Evolutionary conservation across 331 rosid species (phyloP), one percentile per base, ranked within the genome.

Genomic region (Acacia concinna): DNA sequence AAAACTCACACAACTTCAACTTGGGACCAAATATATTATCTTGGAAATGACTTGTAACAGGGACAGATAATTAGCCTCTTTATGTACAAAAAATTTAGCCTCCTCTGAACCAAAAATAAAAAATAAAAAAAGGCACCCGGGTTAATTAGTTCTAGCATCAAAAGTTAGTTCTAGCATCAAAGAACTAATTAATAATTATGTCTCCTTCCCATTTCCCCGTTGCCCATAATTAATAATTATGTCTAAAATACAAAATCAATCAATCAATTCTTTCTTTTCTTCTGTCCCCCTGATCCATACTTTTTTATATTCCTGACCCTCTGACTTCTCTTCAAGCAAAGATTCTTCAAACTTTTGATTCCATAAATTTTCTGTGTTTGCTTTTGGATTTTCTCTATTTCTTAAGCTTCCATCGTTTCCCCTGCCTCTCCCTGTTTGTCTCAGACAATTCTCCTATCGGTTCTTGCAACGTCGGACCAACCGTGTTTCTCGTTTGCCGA

Each of bases 371-470:
- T 35, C 49, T 37, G 2, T 35, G 43, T 37, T 37, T 32, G 20
- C 9, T 37, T 31, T 37, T 52, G 23, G 57, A 20, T 49, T 49
- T 1, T 20, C 71, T 18, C 71, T 65, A 17, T 35, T 35, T 65
- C 71, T 46, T 8, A 30, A 60, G 17, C 1, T 4, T 65, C 34
- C 23, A n/a, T 28, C 44, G 21, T 20, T 18, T 64, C 2, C 44
- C 4, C 21, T 1, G 0, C 10, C 64, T 40, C 74, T 69, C 57
- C 35, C 57, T 51, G 21, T 47, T 69, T 49, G 73, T 54, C 76
- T 75, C 46, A 56, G 34, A 25, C 73, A 15, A 69, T 56, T 75
- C 13, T n/a, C 62, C 46, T 60, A 62, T 49, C 60, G 21, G 41
- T 41, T 12, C 34, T 83, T 49, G 49, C 32, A 66, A 69, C 60